Evolutionary conservation across 2,329 filamentous ascomycete species (phyloP), one percentile per base, ranked within the genome.

Genomic region (Xylaria sp.): DNA sequence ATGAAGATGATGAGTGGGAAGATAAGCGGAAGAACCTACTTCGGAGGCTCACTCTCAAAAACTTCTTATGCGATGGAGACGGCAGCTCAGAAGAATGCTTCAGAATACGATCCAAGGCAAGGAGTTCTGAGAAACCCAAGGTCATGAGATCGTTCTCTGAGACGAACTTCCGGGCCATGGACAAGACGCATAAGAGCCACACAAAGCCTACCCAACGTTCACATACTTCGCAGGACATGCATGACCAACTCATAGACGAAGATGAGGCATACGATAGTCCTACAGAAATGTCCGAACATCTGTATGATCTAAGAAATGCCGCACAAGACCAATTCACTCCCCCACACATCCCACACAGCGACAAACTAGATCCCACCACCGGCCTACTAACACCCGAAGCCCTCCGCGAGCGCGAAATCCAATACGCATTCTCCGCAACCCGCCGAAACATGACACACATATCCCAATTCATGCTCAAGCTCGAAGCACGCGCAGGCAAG

Each of bases 381-480:
- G 57, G 52, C 1, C 56, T 52, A 53, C 42, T 56, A 39, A 59
- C 62, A 7, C n/a, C 58, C 2, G 64, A 62, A 6, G 54, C 62
- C 1, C 58, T 59, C 30, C 63, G 58, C 18, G 61, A 65, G 3
- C 60, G 57, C 13, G 62, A 68, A 7, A 44, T 66, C 10, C 54
- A 59, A 13, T 55, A 67, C 18, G 58, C 63, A 1, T 53, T 70
- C 5, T 62, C 65, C 0, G 60, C 62, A 1, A 58, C 66, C 2
- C 63, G 65, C 4, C 60, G 59, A 4, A 70, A 67, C 49, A 58
- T 72, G 8, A 70, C 68, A 1, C 63, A 63, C 13, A 55, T 67
- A 4, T 67, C 66, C 1, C 68, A 72, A 55, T 70, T 68, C 52
- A 34, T 71, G n/a, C 62, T 72, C 1, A 72, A 72, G 54, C 57